Percentiles rank a stretch among this genome's conserved stretches.
These are phyloP conservation scores for Tylopilus plumbeoviolaceoides DNA, from an alignment of 768 basidiomycete genomes.

Conservation along the genomic window DNA sequence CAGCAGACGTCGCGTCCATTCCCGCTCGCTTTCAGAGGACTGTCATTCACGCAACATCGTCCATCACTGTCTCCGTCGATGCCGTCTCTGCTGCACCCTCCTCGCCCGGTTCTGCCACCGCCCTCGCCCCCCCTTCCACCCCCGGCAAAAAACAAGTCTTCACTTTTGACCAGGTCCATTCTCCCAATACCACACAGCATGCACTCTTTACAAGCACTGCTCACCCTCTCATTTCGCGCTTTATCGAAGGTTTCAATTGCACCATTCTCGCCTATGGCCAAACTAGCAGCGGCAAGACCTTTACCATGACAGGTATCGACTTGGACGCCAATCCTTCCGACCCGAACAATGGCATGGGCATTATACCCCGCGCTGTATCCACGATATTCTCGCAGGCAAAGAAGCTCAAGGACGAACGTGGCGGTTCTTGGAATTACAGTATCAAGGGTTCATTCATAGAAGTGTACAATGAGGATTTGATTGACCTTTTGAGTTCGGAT, in stretches of 20 bases:
- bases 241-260: conserved; percentile 93
- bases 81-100: conserved; percentile 50
- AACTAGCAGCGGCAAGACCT: conserved; percentile 39
- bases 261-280: conserved; percentile 46
- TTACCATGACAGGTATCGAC: conserved; percentile 96
- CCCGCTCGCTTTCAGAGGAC: conserved; percentile 92
- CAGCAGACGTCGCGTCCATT: conserved; percentile 79
- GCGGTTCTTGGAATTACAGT: conserved; percentile 68
- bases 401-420: conserved; percentile 74
- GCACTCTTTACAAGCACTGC: conserved; percentile 83
- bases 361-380: conserved; percentile 91
- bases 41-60: conserved; percentile 73
- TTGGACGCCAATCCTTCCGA: conserved; percentile 84
- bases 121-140: conserved; percentile 44
- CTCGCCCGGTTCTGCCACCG: conserved; percentile 46
- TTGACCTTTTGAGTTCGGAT: conserved; percentile 83
- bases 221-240: conserved; percentile 79
- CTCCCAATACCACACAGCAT: conserved; percentile 80
- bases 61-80: conserved; percentile 83
- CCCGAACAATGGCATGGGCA: conserved; percentile 82
- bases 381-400: conserved; percentile 79
- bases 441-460: conserved; percentile 94
- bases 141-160: conserved; percentile 79
- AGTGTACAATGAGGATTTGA: conserved; percentile 98
- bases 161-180: conserved; percentile 91